These are phyloP conservation scores for Salvia rosmarinus DNA, from an alignment of 257 asterid genomes.

Conservation along the genomic window DNA sequence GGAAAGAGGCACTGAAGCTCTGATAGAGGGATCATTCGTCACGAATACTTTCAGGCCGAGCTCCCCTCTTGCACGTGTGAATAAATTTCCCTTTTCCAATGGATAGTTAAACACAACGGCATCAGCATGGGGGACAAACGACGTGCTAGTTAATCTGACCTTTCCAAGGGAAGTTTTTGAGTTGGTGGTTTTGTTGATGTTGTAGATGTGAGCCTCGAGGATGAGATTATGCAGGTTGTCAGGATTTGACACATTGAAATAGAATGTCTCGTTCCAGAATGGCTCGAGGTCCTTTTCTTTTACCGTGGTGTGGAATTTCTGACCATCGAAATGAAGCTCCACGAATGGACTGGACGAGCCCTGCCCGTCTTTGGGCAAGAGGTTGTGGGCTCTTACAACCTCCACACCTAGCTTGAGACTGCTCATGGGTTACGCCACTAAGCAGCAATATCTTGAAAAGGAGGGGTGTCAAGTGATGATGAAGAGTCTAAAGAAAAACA, in stretches of 20 bases:
- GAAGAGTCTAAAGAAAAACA: background rate
- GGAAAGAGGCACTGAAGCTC: conserved; percentile 52
- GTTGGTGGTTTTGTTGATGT: conserved; percentile 39
- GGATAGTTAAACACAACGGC: conserved; percentile 83
- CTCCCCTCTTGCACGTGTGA: conserved; percentile 79
- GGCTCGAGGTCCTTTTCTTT: conserved; percentile 87
- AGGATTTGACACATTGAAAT: conserved; percentile 66
- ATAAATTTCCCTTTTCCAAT: conserved; percentile 63
- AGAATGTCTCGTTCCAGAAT: conserved; percentile 77
- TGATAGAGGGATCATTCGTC: conserved; percentile 64
- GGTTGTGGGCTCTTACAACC: conserved; percentile 83
- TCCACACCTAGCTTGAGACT: conserved; percentile 85
- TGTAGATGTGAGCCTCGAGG: conserved; percentile 78
- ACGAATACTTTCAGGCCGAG: conserved; percentile 73
- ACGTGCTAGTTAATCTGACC: conserved; percentile 58
- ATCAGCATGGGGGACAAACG: conserved; percentile 71
- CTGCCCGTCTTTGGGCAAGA: conserved; percentile 77
- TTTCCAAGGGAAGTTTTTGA: conserved; percentile 79
- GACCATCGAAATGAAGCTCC: conserved; percentile 78
- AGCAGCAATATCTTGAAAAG: conserved; percentile 12
- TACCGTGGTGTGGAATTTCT: conserved; percentile 74
- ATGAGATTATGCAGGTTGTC: conserved; percentile 52
- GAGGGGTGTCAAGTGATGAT: background rate
- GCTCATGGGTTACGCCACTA: conserved; percentile 52
- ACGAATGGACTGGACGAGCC: conserved; percentile 78